Conservation (phyloP, 2,329 filamentous ascomycete species). For the Aspergillus luchuensis region DNA sequence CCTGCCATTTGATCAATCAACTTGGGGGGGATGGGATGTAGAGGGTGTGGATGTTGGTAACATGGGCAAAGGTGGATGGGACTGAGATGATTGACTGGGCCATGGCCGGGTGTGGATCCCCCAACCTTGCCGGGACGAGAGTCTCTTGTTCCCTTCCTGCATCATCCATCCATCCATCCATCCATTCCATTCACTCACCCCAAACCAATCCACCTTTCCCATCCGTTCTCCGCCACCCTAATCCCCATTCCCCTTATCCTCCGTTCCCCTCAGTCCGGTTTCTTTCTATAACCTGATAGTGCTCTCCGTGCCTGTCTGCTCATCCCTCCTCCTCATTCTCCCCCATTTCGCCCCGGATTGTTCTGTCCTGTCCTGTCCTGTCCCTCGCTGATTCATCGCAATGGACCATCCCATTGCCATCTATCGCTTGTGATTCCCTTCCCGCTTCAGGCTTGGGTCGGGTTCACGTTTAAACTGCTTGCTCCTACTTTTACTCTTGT, state of each 20-base stretch:
- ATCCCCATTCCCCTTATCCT: slow-evolving; percentile 7
- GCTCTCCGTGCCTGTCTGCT: not conserved
- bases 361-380: not conserved
- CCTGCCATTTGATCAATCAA: slow-evolving; percentile 1
- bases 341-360: not conserved
- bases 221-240: not conserved
- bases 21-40: not conserved
- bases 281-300: slow-evolving; percentile 11
- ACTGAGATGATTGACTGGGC: not conserved
- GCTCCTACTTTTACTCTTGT: not conserved
- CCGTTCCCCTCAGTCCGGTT: not conserved
- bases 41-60: not conserved
- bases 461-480: slow-evolving; percentile 8
- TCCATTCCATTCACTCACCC: not conserved
- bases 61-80: not conserved
- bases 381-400: slow-evolving; percentile 6
- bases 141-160: slow-evolving; percentile 8
- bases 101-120: slow-evolving; percentile 4
- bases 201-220: not conserved
- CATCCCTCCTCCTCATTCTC: not conserved
- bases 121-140: slow-evolving; percentile 4
- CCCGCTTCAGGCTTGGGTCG: slow-evolving; percentile 17
- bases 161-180: slow-evolving; percentile 1
- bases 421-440: slow-evolving; percentile 20
- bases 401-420: slow-evolving; percentile 15